Base-by-base conservation (phyloP, 306 rosid species). In the Vigna radiata region DNA sequence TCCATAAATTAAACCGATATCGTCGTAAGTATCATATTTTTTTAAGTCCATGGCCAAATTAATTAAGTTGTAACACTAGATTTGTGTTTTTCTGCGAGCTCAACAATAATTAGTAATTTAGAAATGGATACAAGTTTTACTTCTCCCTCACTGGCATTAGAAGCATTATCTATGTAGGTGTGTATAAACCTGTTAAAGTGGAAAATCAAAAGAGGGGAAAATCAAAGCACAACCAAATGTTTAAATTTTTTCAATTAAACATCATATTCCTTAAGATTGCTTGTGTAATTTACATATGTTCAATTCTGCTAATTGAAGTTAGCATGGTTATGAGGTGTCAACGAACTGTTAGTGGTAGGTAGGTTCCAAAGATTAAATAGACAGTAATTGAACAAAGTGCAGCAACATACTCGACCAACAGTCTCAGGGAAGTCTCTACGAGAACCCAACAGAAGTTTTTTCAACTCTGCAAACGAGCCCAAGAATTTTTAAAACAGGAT, bases 401-500 rank as follows among this genome's bases (percentile, higher is more conserved):
- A 48, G 48, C 1, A 46, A 39, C 56, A 83, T 48, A 64, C 48
- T 59, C 68, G 27, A 64, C 76, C 62, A 56, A 63, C 53, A 7
- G 50, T 46, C 73, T 31, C 70, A 9, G 8, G 55, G 54, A 61
- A 59, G 29, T 53, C 53, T 33, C 62, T 36, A 21, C 59, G 23
- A 62, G 75, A 77, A 66, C 63, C 72, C 25, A 46, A 46, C 68
- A 47, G 33, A 71, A 70, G 50, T 82, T 75, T 53, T 15, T 49
- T 81, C 70, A 88, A 72, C 85, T 86, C 97, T 91, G 90, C 69
- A 85, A 78, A 67, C 56, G 13, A 10, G 66, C 49, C 58, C 73
- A 59, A 74, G 68, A 46, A 60, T 62, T 64, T 46, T 43, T 65
- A 52, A 74, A 14, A 25, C 3, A 62, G 44, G 17, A 13, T 44